Percentiles rank a stretch among this genome's conserved stretches.
Conservation (phyloP, 805 yeast species). For the Clavispora carvajalis region DNA sequence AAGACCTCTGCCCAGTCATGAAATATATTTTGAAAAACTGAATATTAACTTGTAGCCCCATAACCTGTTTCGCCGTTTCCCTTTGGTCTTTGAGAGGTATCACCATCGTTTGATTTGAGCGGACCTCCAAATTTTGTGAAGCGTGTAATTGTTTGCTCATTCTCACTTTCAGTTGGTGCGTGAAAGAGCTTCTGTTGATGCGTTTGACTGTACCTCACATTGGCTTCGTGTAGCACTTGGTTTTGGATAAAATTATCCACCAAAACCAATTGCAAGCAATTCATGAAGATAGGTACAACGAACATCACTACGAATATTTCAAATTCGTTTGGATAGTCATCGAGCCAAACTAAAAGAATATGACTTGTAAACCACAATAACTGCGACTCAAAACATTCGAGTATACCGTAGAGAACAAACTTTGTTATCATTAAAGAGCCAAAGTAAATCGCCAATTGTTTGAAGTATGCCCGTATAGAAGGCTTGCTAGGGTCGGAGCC, state of each 20-base stretch:
- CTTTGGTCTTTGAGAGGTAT: not conserved
- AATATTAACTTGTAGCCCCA: not conserved
- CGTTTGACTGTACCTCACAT: slow-evolving; percentile 8
- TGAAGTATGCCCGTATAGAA: slow-evolving; percentile 48
- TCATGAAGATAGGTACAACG: slow-evolving; percentile 68
- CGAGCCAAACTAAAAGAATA: slow-evolving; percentile 78
- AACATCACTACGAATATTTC: slow-evolving; percentile 87
- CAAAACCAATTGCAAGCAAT: slow-evolving; percentile 66
- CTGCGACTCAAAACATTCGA: slow-evolving; percentile 60
- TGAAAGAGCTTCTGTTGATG: not conserved
- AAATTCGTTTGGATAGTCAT: slow-evolving; percentile 63
- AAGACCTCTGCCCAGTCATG: not conserved
- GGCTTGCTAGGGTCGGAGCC: slow-evolving; percentile 60
- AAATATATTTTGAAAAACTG: not conserved
- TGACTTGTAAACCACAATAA: slow-evolving; percentile 54
- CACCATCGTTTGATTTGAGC: not conserved
- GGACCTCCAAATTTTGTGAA: not conserved
- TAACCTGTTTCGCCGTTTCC: not conserved
- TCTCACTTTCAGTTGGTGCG: not conserved
- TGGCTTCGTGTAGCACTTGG: slow-evolving; percentile 35
- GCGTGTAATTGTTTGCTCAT: not conserved
- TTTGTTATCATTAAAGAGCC: slow-evolving; percentile 65
- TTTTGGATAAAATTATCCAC: slow-evolving; percentile 71
- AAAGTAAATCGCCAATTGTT: slow-evolving; percentile 68
- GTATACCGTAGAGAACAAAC: slow-evolving; percentile 49